Evolutionary conservation across 2,329 filamentous ascomycete species (phyloP).

Genomic region (Colletotrichum graminicola): DNA sequence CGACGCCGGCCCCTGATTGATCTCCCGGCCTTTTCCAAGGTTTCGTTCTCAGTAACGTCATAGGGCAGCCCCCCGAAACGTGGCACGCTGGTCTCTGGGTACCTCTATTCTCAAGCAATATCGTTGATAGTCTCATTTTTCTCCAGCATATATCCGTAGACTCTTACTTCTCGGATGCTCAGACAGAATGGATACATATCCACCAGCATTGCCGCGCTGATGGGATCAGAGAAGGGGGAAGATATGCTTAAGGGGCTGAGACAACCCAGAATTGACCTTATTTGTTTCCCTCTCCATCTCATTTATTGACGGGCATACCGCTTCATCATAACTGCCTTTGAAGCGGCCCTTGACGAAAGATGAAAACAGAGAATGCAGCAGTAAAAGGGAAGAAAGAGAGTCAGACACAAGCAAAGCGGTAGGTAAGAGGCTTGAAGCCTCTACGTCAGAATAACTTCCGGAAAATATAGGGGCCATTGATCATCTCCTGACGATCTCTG

Average conservation of each 20-base stretch:
- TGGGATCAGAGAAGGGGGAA: slow-evolving; percentile 25
- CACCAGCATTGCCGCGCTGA: slow-evolving; percentile 13
- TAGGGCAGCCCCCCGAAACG: not conserved
- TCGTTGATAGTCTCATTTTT: slow-evolving; percentile 15
- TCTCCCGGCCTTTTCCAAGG: slow-evolving; percentile 8
- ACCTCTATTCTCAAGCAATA: slow-evolving; percentile 5
- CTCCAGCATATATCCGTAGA: slow-evolving; percentile 5
- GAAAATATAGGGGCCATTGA: not conserved
- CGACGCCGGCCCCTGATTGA: slow-evolving; percentile 6
- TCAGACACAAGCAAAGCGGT: not conserved
- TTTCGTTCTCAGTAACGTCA: slow-evolving; percentile 20
- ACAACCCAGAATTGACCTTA: slow-evolving; percentile 22
- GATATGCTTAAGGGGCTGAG: slow-evolving; percentile 27
- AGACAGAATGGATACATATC: slow-evolving; percentile 5
- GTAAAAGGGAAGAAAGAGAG: not conserved
- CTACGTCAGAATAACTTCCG: not conserved
- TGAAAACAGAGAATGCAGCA: slow-evolving; percentile 6
- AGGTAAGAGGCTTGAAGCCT: slow-evolving; percentile 16
- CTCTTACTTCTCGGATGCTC: not conserved
- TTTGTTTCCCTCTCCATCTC: not conserved
- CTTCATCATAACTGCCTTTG: not conserved
- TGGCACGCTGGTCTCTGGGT: slow-evolving; percentile 5
- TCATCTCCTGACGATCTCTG: slow-evolving; percentile 4
- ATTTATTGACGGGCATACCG: slow-evolving; percentile 2
- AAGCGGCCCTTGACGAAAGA: not conserved